Evolutionary conservation across 371 early-diverging fungal species (phyloP), one percentile per base, ranked within the genome.

Genomic region (Circinella minor): DNA sequence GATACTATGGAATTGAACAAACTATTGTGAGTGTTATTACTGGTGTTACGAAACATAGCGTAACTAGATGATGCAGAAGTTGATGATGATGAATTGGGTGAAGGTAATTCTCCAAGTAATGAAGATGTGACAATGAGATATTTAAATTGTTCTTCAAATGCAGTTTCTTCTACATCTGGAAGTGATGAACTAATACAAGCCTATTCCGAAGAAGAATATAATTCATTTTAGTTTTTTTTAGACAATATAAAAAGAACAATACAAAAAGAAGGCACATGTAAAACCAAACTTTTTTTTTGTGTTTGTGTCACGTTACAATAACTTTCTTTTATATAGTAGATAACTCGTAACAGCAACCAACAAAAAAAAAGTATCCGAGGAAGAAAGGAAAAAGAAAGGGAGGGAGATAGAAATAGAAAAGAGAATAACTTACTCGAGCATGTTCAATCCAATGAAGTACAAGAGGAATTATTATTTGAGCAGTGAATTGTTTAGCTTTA

Each of bases 141-240:
- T 65, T 84, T 86, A 72, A 88, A 88, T 6, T 86, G 81, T 59
- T 88, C 88, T 68, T 88, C 88, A 70, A 88, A 88, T 43, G 78
- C 81, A 60, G 77, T 76, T 71, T 86, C 84, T 72, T 88, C 85
- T 17, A 70, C 48, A 43, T 80, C 75, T 0, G 86, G 80, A 0
- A 84, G 62, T 5, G 88, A 81, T 3, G 81, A 71, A 47, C 82
- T 81, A 59, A 83, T 74, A 5, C 36, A 48, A 36, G n/a, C 9
- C 39, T 34, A 46, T 17, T 27, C 2, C 27, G 27, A 27, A 27
- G 27, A 27, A 27, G 27, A 43, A 3, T 43, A 43, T 11, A 43
- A 43, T 43, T 43, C 43, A 43, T 43, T 43, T 43, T 43, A 43
- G 43, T 43, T 6, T 9, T 43, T 43, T 9, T 43, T 11, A 43